Percentiles rank a stretch among this genome's conserved stretches.
phyloP scores from a whole-genome alignment of 441 rosid genomes.

The Viola pubescens region DNA sequence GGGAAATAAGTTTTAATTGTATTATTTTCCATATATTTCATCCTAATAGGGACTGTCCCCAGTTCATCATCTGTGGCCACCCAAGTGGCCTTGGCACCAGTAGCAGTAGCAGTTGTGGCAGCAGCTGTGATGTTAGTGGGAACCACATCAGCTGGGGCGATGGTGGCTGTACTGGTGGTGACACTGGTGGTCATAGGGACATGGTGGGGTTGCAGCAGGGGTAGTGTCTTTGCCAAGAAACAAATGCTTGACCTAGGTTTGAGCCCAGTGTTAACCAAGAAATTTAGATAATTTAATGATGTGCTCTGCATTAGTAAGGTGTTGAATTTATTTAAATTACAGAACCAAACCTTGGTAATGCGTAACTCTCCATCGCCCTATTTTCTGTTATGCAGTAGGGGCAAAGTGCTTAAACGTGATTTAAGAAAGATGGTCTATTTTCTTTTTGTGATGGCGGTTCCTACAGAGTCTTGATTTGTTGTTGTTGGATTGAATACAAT shows the following conservation, averaged over 20 bases:
- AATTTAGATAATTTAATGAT: too few species aligned
- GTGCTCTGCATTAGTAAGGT: neutral
- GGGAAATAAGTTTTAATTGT: conserved; percentile 13
- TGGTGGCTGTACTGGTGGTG: conserved; percentile 62
- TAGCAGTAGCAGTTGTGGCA: conserved; percentile 65
- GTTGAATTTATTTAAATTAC: conserved; percentile 2
- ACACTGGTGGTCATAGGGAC: conserved; percentile 72
- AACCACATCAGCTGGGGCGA: conserved; percentile 49
- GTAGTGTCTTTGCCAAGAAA: conserved; percentile 62
- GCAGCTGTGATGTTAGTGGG: conserved; percentile 65
- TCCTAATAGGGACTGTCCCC: conserved; percentile 85
- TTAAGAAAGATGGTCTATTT: too few species aligned
- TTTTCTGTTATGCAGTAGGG: too few species aligned
- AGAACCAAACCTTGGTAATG: neutral
- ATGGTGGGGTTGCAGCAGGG: conserved; percentile 74
- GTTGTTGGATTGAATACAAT: too few species aligned
- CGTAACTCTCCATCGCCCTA: too few species aligned
- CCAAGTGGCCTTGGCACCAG: conserved; percentile 70
- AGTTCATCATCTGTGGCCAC: conserved; percentile 71
- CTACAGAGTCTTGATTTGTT: too few species aligned
- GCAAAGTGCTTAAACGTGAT: too few species aligned
- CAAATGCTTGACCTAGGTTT: conserved; percentile 54
- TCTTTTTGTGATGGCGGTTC: too few species aligned
- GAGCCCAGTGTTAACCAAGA: conserved; percentile 18
- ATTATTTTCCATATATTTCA: conserved; percentile 50